Percentiles rank a stretch among this genome's conserved stretches.
phyloP scores from a whole-genome alignment of 2,329 filamentous ascomycete species.

The Colletotrichum tofieldiae region DNA sequence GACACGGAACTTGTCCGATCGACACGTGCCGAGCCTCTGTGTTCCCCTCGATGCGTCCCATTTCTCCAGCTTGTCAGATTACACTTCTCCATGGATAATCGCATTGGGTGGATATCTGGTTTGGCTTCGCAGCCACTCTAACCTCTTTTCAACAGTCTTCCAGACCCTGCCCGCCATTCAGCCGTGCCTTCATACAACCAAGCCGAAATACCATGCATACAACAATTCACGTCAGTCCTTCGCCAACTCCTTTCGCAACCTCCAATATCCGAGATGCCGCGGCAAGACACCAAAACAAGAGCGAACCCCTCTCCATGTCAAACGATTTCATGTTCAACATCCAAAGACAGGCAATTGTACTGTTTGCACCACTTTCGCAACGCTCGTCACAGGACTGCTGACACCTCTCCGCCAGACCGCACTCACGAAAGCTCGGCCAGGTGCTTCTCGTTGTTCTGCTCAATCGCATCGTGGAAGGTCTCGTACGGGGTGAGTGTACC shows the following conservation, averaged over 20 bases:
- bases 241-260: slow-evolving; percentile 25
- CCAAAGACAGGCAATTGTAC: slow-evolving; percentile 24
- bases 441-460: slow-evolving; percentile 68
- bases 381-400: neutral
- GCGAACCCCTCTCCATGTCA: slow-evolving; percentile 6
- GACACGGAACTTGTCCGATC: slow-evolving; percentile 37
- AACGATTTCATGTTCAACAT: neutral
- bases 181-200: slow-evolving; percentile 11
- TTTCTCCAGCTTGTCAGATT: slow-evolving; percentile 1
- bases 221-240: slow-evolving; percentile 16
- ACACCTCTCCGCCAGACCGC: neutral
- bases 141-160: slow-evolving; percentile 34
- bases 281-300: slow-evolving; percentile 12
- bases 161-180: slow-evolving; percentile 18
- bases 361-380: slow-evolving; percentile 24
- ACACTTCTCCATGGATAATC: slow-evolving; percentile 18
- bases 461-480: slow-evolving; percentile 80
- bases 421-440: slow-evolving; percentile 61
- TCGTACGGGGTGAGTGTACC: slow-evolving; percentile 91
- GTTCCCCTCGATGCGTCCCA: slow-evolving; percentile 8
- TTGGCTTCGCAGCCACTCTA: slow-evolving; percentile 42
- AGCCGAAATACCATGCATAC: slow-evolving; percentile 9
- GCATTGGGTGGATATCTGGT: slow-evolving; percentile 40
- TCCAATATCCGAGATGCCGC: slow-evolving; percentile 19
- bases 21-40: slow-evolving; percentile 10